Evolutionary conservation across 208 protist species (phyloP).

Genomic region (Acanthamoeba lenticulata): DNA sequence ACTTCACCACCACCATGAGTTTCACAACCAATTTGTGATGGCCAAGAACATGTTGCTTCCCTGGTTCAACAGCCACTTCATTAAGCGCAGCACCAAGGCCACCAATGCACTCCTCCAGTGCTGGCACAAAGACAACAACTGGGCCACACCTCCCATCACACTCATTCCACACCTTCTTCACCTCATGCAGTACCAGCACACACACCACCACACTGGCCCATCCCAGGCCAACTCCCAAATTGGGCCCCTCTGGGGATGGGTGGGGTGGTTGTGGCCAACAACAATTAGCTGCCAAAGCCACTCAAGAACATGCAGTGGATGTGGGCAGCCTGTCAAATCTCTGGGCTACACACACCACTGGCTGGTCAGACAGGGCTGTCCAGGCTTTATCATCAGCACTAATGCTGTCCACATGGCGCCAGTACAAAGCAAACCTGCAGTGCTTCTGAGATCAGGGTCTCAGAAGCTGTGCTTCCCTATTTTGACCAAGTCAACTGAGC

Average conservation of each 20-base stretch:
- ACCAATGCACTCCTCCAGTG: not conserved
- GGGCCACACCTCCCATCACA: not conserved
- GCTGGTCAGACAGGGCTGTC: not conserved
- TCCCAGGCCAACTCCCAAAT: not conserved
- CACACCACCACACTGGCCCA: too few relatives aligned
- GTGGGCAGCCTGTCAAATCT: not conserved
- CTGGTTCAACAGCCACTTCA: not conserved
- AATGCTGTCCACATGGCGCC: not conserved
- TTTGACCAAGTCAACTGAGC: not conserved
- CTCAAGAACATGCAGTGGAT: not conserved
- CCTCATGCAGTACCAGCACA: not conserved
- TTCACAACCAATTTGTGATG: not conserved
- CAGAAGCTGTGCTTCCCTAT: not conserved
- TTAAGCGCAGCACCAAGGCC: not conserved
- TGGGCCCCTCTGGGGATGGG: not conserved
- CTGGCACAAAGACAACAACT: not conserved
- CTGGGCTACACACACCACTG: not conserved
- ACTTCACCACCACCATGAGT: not conserved
- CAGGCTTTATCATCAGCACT: not conserved
- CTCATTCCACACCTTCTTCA: not conserved
- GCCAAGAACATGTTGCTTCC: not conserved
- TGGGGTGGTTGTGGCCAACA: too few relatives aligned
- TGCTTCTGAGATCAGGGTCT: not conserved
- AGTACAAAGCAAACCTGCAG: not conserved
- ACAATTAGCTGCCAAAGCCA: not conserved